Evolutionary conservation across 495 filamentous ascomycete genomes (phyloP), one percentile per base, ranked within the genome.

Genomic region (Hypoxylon rickii): DNA sequence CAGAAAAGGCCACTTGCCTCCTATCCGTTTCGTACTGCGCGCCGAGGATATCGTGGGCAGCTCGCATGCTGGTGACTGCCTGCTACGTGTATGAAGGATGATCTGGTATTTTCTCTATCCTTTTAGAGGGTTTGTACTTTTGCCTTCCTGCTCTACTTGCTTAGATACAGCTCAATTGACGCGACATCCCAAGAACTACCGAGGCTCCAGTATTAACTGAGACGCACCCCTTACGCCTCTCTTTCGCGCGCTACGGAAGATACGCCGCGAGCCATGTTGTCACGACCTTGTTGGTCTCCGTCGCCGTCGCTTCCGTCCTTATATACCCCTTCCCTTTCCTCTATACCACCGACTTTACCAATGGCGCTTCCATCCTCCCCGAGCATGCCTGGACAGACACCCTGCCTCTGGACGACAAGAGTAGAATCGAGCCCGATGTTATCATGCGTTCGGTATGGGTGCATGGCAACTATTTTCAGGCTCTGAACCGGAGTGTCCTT

Each of bases 371-470:
- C 41, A 76, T 80, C 54, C 76, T 89, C 11, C 86, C 87, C 13
- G 83, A 87, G 63, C 84, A 89, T 78, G 87, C 87, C 45, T 90
- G 87, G 87, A 89, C 86, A 17, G 84, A 85, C 31, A 86, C 86
- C 3, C 80, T 81, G 40, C 83, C 84, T 18, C 79, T 84, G 46
- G 58, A 68, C 40, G 72, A 73, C 32, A 56, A 61, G 36, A 54
- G 54, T 3, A 62, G 38, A 18, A 63, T 70, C 29, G 72, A 72
- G 26, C 73, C 78, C 3, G 80, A 83, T 58, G 76, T 83, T 31
- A 75, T 79, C 38, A 82, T 83, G 79, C 79, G 79, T 44, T 78
- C 79, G 13, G 71, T 82, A 48, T 83, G 80, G 80, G 69, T 83
- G 18, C 79, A 83, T 45, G 79, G 79, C 8, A 83, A 78, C 66